Percentiles rank a stretch among this genome's conserved stretches.
Evolutionary conservation across 192 early-diverging fungal species (phyloP).

Genomic region (Gaertneriomyces sp.): DNA sequence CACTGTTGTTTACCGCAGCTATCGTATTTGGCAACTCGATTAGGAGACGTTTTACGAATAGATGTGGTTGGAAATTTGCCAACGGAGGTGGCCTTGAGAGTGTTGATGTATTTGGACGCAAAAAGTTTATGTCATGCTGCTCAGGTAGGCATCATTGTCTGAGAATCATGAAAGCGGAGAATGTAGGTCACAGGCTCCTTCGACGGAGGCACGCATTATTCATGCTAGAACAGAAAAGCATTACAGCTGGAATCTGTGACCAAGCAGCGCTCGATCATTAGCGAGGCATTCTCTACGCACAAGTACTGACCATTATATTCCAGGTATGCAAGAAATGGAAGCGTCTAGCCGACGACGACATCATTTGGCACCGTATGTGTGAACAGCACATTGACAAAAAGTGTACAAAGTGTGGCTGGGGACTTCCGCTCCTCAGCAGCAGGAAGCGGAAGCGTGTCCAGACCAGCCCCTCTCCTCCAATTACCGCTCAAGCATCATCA

Average conservation of each 20-base stretch:
- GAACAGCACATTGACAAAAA: slow-evolving; percentile 95
- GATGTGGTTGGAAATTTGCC: slow-evolving; percentile 79
- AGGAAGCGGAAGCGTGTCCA: slow-evolving; percentile 27
- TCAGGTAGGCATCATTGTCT: slow-evolving; percentile 36
- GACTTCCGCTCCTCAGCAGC: slow-evolving; percentile 78
- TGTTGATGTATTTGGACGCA: slow-evolving; percentile 90
- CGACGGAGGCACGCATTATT: too few species aligned
- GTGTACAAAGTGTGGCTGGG: slow-evolving; percentile 96
- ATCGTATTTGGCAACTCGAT: slow-evolving; percentile 69
- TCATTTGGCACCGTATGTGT: slow-evolving; percentile 96
- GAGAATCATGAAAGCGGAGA: too few species aligned
- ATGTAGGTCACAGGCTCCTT: too few species aligned
- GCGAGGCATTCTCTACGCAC: too few species aligned
- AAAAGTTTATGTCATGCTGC: slow-evolving; percentile 85
- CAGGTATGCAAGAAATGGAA: slow-evolving; percentile 74
- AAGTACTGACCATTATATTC: too few species aligned
- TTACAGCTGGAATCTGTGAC: too few species aligned
- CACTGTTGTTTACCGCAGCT: slow-evolving; percentile 85
- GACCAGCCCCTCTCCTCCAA: not conserved
- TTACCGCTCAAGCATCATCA: not conserved
- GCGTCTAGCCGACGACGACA: slow-evolving; percentile 82
- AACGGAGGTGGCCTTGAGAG: slow-evolving; percentile 74
- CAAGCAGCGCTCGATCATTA: too few species aligned
- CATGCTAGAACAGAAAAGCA: too few species aligned
- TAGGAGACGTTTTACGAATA: slow-evolving; percentile 71